phyloP scores from a whole-genome alignment of 2,329 filamentous ascomycete species.

The Emergomyces pasteurianus region DNA sequence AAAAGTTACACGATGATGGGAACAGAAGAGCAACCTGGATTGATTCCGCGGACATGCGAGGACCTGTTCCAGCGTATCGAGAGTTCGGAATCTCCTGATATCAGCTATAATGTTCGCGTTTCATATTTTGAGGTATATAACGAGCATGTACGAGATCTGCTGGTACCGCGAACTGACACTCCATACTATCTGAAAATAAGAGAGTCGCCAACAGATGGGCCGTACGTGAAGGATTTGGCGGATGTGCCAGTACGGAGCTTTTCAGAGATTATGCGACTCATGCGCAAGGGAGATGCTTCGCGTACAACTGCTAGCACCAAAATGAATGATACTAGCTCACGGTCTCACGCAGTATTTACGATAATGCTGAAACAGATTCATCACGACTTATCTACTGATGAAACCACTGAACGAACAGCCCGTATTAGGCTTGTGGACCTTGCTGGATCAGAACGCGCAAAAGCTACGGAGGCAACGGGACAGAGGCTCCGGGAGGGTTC shows the following conservation, averaged over 20 bases:
- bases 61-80: conserved; percentile 93
- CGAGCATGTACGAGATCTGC: conserved; percentile 89
- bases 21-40: conserved; percentile 65
- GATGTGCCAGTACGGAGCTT: conserved; percentile 85
- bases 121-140: conserved; percentile 99
- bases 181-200: conserved; percentile 94
- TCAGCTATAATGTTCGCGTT: conserved; percentile 93
- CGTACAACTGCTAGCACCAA: conserved; percentile 88
- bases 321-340: conserved; percentile 98
- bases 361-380: conserved; percentile 98
- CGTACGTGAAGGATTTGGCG: conserved; percentile 92
- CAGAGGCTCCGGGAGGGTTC: conserved; percentile 83
- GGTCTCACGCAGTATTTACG: conserved; percentile 94
- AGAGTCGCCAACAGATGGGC: conserved; percentile 86
- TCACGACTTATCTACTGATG: conserved; percentile 92
- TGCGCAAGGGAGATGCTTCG: conserved; percentile 79
- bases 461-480: conserved; percentile 89
- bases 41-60: conserved; percentile 91
- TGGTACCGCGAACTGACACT: conserved; percentile 66
- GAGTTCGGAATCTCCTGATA: conserved; percentile 70
- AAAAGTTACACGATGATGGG: conserved; percentile 99
- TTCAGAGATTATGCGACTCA: conserved; percentile 74
- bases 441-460: conserved; percentile 87
- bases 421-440: conserved; percentile 91
- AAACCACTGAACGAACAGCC: conserved; percentile 88